Percentiles rank a stretch among this genome's conserved stretches.
phyloP scores from a whole-genome alignment of 345 rosid genomes.

The Linum lewisii region DNA sequence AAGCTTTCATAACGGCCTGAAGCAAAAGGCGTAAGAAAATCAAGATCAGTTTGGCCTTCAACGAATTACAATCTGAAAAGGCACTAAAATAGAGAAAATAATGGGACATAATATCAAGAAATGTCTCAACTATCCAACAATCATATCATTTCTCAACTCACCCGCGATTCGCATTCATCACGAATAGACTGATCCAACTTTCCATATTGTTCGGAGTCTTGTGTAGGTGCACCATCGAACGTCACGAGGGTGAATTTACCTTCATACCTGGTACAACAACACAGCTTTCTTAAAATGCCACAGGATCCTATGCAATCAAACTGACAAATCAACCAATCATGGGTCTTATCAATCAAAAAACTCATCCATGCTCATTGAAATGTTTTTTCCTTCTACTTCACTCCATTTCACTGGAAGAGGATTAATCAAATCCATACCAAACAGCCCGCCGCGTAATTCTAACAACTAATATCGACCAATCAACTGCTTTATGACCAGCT shows the following conservation, averaged over 20 bases:
- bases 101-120: neutral
- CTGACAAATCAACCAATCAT: neutral
- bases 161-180: conserved; percentile 81
- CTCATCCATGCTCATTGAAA: neutral
- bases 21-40: conserved; percentile 4
- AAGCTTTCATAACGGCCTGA: conserved; percentile 95
- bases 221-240: conserved; percentile 87
- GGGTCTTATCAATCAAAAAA: neutral
- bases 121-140: too few species aligned
- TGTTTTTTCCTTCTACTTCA: too few species aligned
- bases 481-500: too few species aligned
- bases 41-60: neutral
- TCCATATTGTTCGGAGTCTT: conserved; percentile 64
- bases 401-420: too few species aligned
- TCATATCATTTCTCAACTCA: conserved; percentile 32
- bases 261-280: conserved; percentile 43
- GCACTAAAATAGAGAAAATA: neutral
- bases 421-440: too few species aligned
- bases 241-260: conserved; percentile 69
- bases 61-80: neutral
- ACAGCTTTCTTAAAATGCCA: conserved; percentile 12
- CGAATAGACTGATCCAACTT: conserved; percentile 60
- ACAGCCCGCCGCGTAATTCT: too few species aligned
- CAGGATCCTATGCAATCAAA: conserved; percentile 5
- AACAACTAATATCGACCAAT: too few species aligned